Evolutionary conservation across 495 filamentous ascomycete species (phyloP).

Genomic region (Lasiosphaeris hirsuta): DNA sequence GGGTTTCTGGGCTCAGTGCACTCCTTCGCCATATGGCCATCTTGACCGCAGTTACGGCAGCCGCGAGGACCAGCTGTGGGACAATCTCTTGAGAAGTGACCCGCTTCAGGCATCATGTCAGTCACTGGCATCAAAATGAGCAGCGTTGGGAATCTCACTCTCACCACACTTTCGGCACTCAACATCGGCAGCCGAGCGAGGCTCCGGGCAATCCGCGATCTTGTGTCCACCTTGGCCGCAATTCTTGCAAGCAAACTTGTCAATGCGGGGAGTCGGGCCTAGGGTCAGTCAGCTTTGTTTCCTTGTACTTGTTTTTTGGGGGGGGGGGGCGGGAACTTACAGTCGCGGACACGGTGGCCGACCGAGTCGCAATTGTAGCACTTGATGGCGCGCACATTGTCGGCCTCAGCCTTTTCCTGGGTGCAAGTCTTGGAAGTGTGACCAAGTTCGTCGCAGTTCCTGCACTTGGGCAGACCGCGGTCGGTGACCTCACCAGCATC

Average conservation of each 20-base stretch:
- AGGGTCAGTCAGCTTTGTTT: constrained; percentile 24
- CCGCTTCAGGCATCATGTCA: constrained; percentile 47
- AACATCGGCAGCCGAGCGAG: constrained; percentile 65
- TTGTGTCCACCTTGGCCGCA: constrained; percentile 59
- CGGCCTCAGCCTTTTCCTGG: constrained; percentile 53
- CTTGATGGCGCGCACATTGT: constrained; percentile 50
- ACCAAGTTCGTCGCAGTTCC: constrained; percentile 70
- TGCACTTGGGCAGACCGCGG: constrained; percentile 63
- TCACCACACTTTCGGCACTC: constrained; percentile 78
- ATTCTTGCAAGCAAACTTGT: constrained; percentile 72
- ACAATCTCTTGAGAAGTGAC: constrained; percentile 84
- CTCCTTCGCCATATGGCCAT: constrained; percentile 57
- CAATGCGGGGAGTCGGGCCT: constrained; percentile 51
- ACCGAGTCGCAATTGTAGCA: constrained; percentile 71
- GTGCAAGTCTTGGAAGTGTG: constrained; percentile 65
- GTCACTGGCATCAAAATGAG: constrained; percentile 10
- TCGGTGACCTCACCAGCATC: constrained; percentile 70
- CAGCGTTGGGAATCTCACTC: constrained; percentile 41
- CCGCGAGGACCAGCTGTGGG: constrained; percentile 53
- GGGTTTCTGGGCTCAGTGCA: constrained; percentile 65
- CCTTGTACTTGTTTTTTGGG: constrained; percentile 1
- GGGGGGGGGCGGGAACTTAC: constrained; percentile 38
- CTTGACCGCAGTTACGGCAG: constrained; percentile 69
- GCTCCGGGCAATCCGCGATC: constrained; percentile 50
- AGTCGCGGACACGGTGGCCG: constrained; percentile 71